Conservation (phyloP, 2,329 filamentous ascomycete genomes). For the Claviceps sp. region DNA sequence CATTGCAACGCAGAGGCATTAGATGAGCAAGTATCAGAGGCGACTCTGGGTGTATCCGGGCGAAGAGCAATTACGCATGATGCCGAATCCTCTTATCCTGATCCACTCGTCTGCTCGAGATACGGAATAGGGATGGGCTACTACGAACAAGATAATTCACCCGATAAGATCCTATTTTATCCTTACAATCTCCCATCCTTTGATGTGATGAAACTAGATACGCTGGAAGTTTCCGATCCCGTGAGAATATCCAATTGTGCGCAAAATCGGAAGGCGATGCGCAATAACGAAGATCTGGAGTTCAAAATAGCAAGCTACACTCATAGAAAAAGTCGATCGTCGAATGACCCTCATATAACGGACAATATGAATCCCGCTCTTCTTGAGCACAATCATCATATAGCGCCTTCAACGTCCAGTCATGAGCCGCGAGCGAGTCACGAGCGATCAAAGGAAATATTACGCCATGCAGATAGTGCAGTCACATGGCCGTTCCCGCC, state of each 20-base stretch:
- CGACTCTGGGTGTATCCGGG: neutral
- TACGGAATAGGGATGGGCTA: constrained; percentile 46
- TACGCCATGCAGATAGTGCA: constrained; percentile 19
- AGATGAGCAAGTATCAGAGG: neutral
- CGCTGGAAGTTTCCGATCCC: constrained; percentile 38
- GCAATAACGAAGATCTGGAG: constrained; percentile 41
- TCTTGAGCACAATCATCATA: constrained; percentile 18
- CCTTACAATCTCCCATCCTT: constrained; percentile 40
- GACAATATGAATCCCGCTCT: constrained; percentile 40
- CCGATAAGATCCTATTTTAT: constrained; percentile 46
- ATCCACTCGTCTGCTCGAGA: constrained; percentile 31
- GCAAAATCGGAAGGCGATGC: constrained; percentile 37
- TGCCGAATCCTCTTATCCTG: constrained; percentile 29
- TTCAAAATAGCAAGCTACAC: constrained; percentile 31
- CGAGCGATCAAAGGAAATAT: constrained; percentile 9
- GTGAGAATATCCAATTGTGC: constrained; percentile 40
- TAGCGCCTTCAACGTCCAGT: neutral
- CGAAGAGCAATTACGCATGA: constrained; percentile 6
- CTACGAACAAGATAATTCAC: constrained; percentile 44
- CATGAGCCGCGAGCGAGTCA: neutral
- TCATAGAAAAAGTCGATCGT: constrained; percentile 25
- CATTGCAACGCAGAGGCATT: neutral
- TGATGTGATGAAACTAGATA: constrained; percentile 27
- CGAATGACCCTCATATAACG: constrained; percentile 17
- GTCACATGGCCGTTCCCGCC: neutral